These are phyloP conservation scores for Sugiyamaella grinbergsii DNA, from an alignment of 1,139 yeast genomes.

Conservation along the genomic window DNA sequence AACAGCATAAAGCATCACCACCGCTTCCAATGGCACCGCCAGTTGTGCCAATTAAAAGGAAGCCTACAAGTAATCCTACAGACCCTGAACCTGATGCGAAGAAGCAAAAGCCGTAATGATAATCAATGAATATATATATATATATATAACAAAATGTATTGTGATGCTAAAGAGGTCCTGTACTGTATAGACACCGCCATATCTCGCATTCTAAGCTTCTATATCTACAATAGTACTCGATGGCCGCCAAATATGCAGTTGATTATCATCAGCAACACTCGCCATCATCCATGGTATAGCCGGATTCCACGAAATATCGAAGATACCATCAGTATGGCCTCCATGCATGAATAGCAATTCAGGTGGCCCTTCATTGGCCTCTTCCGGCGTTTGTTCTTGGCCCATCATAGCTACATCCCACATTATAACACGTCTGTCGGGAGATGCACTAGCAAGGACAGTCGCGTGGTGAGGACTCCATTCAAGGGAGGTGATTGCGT, in stretches of 20 bases:
- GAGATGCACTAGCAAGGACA: constrained; percentile 71
- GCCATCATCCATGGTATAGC: constrained; percentile 76
- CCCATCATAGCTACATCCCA: constrained; percentile 59
- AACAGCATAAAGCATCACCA: not conserved
- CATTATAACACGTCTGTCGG: constrained; percentile 67
- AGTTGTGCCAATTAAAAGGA: constrained; percentile 23
- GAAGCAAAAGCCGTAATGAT: constrained; percentile 20
- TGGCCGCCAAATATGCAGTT: constrained; percentile 81
- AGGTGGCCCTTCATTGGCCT: constrained; percentile 39
- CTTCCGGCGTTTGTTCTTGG: constrained; percentile 39
- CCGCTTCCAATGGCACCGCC: constrained; percentile 25
- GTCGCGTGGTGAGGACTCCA: constrained; percentile 71
- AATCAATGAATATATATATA: not conserved
- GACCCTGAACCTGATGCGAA: constrained; percentile 27
- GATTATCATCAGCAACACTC: constrained; percentile 86
- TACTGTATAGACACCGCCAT: too few relatives aligned
- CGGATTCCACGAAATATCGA: constrained; percentile 85
- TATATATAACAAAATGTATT: constrained; percentile 1
- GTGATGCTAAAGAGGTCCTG: too few relatives aligned
- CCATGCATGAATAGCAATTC: constrained; percentile 69
- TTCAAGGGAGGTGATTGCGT: constrained; percentile 63
- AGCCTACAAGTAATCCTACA: constrained; percentile 15
- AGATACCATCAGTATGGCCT: constrained; percentile 87
- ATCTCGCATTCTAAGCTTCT: constrained; percentile 2
- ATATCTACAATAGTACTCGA: constrained; percentile 45